Percentiles rank a stretch among this genome's conserved stretches.
These are phyloP conservation scores for Sclerotinia nivalis DNA, from an alignment of 2,329 filamentous ascomycete genomes.

Conservation along the genomic window DNA sequence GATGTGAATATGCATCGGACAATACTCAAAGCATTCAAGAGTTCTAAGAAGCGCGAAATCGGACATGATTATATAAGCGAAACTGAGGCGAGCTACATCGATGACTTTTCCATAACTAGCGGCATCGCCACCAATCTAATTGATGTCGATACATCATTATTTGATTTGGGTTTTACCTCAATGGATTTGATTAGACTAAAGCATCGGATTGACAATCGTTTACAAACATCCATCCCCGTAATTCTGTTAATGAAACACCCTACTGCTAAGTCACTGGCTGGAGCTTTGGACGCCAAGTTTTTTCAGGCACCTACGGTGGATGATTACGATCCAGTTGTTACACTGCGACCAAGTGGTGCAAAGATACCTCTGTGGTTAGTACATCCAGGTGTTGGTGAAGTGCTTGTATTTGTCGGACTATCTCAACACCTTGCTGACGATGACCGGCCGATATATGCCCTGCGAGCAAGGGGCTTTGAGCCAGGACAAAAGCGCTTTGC, in stretches of 20 bases:
- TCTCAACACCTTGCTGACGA: slow-evolving; percentile 46
- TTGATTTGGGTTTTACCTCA: slow-evolving; percentile 42
- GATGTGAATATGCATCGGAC: background rate
- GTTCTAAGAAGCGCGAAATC: background rate
- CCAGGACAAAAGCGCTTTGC: slow-evolving; percentile 43
- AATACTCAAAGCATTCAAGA: background rate
- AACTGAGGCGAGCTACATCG: slow-evolving; percentile 32
- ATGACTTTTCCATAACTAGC: slow-evolving; percentile 31
- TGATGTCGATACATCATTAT: slow-evolving; percentile 31
- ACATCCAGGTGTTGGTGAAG: slow-evolving; percentile 48
- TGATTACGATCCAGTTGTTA: slow-evolving; percentile 43
- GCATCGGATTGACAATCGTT: slow-evolving; percentile 22
- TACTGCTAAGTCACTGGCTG: slow-evolving; percentile 38
- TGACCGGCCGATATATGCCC: slow-evolving; percentile 46
- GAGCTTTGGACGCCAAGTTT: slow-evolving; percentile 33
- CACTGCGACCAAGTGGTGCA: slow-evolving; percentile 38
- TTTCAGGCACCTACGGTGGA: slow-evolving; percentile 28
- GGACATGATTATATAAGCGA: background rate
- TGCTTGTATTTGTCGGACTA: slow-evolving; percentile 47
- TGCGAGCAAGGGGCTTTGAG: slow-evolving; percentile 45
- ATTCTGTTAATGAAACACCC: slow-evolving; percentile 43
- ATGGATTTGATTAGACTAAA: slow-evolving; percentile 33
- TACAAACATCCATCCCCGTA: slow-evolving; percentile 42
- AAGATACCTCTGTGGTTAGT: slow-evolving; percentile 47
- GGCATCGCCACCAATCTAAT: slow-evolving; percentile 23